Evolutionary conservation across 164 flowering plant genomes (phyloP).

Genomic region (Piper longum): DNA sequence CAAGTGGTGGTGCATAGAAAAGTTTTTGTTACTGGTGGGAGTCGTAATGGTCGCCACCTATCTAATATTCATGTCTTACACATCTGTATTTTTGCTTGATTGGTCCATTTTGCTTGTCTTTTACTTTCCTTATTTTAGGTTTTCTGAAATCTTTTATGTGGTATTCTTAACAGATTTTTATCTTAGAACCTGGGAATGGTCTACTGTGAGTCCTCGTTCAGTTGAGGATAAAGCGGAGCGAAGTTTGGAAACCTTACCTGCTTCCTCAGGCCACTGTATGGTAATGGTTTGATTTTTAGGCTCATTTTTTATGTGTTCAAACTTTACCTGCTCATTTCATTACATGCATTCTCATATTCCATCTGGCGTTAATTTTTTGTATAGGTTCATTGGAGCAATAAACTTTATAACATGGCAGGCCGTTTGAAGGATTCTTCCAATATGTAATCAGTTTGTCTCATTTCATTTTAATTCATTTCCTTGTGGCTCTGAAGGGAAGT

Average conservation of each 20-base stretch:
- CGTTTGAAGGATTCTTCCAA: constrained; percentile 39
- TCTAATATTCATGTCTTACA: constrained; percentile 66
- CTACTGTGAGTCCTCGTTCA: constrained; percentile 25
- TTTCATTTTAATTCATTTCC: neutral
- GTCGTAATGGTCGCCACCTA: constrained; percentile 79
- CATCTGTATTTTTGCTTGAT: neutral
- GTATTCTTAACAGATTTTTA: constrained; percentile 49
- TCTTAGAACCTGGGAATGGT: constrained; percentile 59
- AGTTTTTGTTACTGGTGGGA: constrained; percentile 72
- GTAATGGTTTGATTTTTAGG: constrained; percentile 18
- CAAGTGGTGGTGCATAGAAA: constrained; percentile 47
- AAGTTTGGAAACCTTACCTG: constrained; percentile 29
- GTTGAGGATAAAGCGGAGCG: constrained; percentile 15
- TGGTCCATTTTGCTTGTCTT: neutral
- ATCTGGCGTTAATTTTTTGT: constrained; percentile 1
- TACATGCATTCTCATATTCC: neutral
- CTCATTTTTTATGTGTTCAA: neutral
- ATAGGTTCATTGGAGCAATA: constrained; percentile 68
- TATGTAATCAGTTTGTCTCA: constrained; percentile 34
- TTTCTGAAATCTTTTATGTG: neutral
- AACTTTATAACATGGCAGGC: constrained; percentile 62
- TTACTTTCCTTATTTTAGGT: neutral
- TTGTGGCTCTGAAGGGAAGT: neutral
- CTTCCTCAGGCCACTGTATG: constrained; percentile 66
- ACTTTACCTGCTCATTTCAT: neutral